A percentile compares a stretch with the other conserved stretches of the same genome.
These are phyloP conservation scores for Stellera chamaejasme DNA, from an alignment of 345 rosid species.

Conservation along the genomic window DNA sequence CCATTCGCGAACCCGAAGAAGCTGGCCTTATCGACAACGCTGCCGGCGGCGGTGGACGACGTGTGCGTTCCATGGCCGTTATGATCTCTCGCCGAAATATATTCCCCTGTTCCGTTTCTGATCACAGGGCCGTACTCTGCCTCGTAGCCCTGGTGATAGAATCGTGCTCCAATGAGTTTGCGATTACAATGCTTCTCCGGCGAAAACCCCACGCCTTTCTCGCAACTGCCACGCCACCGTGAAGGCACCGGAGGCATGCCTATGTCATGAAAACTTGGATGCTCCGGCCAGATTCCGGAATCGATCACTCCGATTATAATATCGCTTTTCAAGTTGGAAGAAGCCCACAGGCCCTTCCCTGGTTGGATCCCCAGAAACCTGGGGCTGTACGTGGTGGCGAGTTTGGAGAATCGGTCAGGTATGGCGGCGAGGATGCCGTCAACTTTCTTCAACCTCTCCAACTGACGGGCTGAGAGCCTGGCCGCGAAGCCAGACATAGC, in stretches of 20 bases:
- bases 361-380: conserved; percentile 53
- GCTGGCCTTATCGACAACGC: conserved; percentile 31
- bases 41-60: conserved; percentile 73
- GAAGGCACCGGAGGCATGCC: conserved; percentile 51
- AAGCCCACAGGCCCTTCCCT: conserved; percentile 50
- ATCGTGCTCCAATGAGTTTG: conserved; percentile 70
- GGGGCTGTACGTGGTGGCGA: conserved; percentile 60
- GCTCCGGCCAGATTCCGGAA: conserved; percentile 82
- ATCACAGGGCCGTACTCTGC: conserved; percentile 30
- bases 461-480: conserved; percentile 42
- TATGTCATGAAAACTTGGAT: conserved; percentile 50
- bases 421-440: conserved; percentile 50
- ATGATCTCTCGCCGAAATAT: conserved; percentile 50
- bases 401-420: conserved; percentile 46
- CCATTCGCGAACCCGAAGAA: conserved; percentile 54
- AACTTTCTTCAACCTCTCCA: conserved; percentile 32
- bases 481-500: conserved; percentile 65
- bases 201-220: conserved; percentile 55
- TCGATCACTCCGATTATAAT: conserved; percentile 62
- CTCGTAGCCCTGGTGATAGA: conserved; percentile 56
- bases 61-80: conserved; percentile 89
- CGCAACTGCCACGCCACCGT: conserved; percentile 69
- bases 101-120: conserved; percentile 28
- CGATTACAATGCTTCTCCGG: conserved; percentile 42
- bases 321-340: conserved; percentile 33